These are phyloP conservation scores for Dothistroma septosporum DNA, from an alignment of 2,329 filamentous ascomycete genomes.

Conservation along the genomic window DNA sequence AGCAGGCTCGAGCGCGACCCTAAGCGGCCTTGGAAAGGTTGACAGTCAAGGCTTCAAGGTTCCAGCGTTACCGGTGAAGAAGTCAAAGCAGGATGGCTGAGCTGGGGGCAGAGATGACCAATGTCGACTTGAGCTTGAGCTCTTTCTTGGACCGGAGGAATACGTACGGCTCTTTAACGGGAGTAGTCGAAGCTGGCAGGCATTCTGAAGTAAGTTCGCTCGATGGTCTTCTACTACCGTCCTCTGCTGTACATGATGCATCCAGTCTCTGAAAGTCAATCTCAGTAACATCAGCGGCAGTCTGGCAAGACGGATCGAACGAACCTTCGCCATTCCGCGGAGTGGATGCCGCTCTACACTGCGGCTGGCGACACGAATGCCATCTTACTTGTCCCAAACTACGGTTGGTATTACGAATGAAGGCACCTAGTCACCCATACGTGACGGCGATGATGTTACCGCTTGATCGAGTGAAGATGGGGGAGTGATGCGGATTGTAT, in stretches of 20 bases:
- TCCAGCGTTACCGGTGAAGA: conserved; percentile 73
- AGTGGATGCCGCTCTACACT: no score
- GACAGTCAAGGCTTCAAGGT: conserved; percentile 74
- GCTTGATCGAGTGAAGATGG: no score
- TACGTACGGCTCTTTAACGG: neutral
- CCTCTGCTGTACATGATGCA: no score
- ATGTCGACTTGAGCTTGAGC: neutral
- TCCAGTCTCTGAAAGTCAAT: neutral
- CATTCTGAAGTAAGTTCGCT: neutral
- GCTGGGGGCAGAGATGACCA: neutral
- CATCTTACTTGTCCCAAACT: no score
- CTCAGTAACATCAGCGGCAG: no score
- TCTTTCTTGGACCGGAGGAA: neutral
- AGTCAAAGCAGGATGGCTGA: conserved; percentile 38
- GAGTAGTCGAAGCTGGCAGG: neutral
- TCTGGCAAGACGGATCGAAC: neutral
- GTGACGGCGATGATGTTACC: no score
- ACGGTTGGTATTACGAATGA: no score
- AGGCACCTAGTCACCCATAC: no score
- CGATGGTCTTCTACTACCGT: neutral
- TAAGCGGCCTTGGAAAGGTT: conserved; percentile 46
- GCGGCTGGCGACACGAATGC: no score
- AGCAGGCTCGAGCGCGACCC: conserved; percentile 48
- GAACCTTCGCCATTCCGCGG: no score
- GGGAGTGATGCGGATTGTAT: no score